Evolutionary conservation across 768 basidiomycete genomes (phyloP), one percentile per base, ranked within the genome.

Genomic region (Chalciporus pseudorubinellus): DNA sequence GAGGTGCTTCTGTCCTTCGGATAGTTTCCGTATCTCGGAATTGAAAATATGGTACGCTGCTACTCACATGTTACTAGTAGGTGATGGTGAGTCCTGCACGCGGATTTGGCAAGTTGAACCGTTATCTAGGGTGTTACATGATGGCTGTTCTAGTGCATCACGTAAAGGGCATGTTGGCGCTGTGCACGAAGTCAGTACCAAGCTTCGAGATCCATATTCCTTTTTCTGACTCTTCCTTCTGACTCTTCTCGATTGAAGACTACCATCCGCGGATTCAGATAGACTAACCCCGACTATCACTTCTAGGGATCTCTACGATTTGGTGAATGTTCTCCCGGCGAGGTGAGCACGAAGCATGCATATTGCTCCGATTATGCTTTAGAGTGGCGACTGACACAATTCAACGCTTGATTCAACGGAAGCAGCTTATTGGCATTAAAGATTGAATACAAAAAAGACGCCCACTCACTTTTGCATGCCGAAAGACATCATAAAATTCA

Each of bases 391-490:
- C 72, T 70, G 14, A 73, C 51, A 9, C 31, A 12, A 31, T 31
- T 11, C 5, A 11, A 14, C 4, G 10, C 51, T 4, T 11, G 5
- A 31, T 31, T 11, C 5, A 11, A 14, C 4, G 10, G 31, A 31
- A 11, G 13, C 70, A n/a, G 8, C 42, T 44, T 34, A 44, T 24
- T 19, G 42, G n/a, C n/a, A n/a, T n/a, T n/a, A 42, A 40, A 13
- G 13, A 40, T 40, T 20, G 20, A 16, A n/a, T 16, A 5, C 21
- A 36, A 14, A 24, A 16, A n/a, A 12, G 28, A 70, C 70, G 45
- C 72, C 71, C 4, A 70, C 70, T 39, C 71, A 69, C 72, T 69
- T 16, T n/a, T 8, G 51, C 20, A 19, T 29, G 42, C 9, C 16
- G 41, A 24, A 42, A 24, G 7, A 16, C 5, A 26, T 16, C 6